phyloP scores from a whole-genome alignment of 2,329 filamentous ascomycete genomes.

The Lomentospora prolificans region DNA sequence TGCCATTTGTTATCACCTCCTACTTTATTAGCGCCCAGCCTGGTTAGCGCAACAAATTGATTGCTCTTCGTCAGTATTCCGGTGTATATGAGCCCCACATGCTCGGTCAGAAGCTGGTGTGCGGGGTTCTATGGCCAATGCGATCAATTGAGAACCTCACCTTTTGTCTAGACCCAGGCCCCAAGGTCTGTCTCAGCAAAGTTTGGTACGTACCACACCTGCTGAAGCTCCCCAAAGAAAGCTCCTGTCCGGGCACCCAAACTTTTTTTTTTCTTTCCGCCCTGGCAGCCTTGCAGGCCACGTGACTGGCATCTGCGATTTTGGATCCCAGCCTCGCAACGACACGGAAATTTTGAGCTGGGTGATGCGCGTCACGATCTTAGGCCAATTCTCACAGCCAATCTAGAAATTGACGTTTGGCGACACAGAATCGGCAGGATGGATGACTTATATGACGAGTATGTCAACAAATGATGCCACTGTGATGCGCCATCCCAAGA shows the following conservation, averaged over 20 bases:
- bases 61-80: background rate
- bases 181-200: too few species aligned
- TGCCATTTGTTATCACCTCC: too few species aligned
- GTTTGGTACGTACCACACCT: too few species aligned
- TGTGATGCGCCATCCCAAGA: background rate
- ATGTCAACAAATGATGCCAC: constrained; percentile 16
- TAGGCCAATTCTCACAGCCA: constrained; percentile 9
- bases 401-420: background rate
- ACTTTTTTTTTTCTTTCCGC: background rate
- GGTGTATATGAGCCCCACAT: background rate
- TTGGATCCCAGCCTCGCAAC: constrained; percentile 3
- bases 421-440: constrained; percentile 36
- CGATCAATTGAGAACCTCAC: background rate
- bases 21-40: too few species aligned
- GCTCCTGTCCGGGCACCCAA: background rate
- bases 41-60: too few species aligned
- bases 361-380: constrained; percentile 12
- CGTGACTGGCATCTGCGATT: constrained; percentile 6
- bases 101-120: background rate
- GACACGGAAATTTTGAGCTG: constrained; percentile 3
- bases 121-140: background rate
- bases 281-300: constrained; percentile 11
- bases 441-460: constrained; percentile 98
- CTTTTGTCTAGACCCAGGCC: too few species aligned
- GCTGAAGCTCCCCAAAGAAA: background rate